Conservation (phyloP, 805 yeast species). For the Candida arabinofermentans region DNA sequence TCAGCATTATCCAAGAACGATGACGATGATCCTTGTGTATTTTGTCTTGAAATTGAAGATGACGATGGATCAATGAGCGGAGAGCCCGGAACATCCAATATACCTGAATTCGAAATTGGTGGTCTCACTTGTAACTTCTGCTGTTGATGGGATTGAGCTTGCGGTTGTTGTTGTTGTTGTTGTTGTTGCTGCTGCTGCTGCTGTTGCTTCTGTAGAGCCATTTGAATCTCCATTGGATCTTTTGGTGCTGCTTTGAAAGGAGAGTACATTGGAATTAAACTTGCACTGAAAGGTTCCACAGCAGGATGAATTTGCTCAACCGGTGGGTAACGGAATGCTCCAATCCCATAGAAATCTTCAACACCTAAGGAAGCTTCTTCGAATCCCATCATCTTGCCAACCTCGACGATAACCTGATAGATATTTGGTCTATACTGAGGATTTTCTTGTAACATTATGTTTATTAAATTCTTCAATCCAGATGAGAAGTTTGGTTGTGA, state of each 20-base stretch:
- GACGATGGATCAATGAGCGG: slow-evolving; percentile 5
- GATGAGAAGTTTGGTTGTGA: slow-evolving; percentile 64
- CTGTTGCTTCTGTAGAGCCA: slow-evolving; percentile 32
- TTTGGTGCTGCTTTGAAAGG: slow-evolving; percentile 34
- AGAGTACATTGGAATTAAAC: slow-evolving; percentile 27
- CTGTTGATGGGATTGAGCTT: slow-evolving; percentile 18
- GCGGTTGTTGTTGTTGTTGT: slow-evolving; percentile 35
- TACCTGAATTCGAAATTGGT: slow-evolving; percentile 8
- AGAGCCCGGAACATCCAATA: slow-evolving; percentile 18
- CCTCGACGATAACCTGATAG: slow-evolving; percentile 66
- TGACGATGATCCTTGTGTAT: slow-evolving; percentile 1
- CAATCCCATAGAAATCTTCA: slow-evolving; percentile 31
- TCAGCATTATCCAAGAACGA: slow-evolving; percentile 39
- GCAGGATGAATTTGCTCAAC: slow-evolving; percentile 25
- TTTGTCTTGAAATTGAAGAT: slow-evolving; percentile 2
- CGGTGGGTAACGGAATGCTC: slow-evolving; percentile 27
- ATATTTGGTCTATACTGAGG: slow-evolving; percentile 83
- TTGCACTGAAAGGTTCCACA: slow-evolving; percentile 28
- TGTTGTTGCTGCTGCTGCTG: slow-evolving; percentile 30
- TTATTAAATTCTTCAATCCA: slow-evolving; percentile 68
- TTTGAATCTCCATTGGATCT: slow-evolving; percentile 44
- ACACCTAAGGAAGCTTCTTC: slow-evolving; percentile 33
- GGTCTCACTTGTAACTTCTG: slow-evolving; percentile 2
- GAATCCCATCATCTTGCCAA: slow-evolving; percentile 57
- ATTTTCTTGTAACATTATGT: slow-evolving; percentile 76